Evolutionary conservation across 2,329 filamentous ascomycete species (phyloP).

Genomic region (Fusarium lateritium): DNA sequence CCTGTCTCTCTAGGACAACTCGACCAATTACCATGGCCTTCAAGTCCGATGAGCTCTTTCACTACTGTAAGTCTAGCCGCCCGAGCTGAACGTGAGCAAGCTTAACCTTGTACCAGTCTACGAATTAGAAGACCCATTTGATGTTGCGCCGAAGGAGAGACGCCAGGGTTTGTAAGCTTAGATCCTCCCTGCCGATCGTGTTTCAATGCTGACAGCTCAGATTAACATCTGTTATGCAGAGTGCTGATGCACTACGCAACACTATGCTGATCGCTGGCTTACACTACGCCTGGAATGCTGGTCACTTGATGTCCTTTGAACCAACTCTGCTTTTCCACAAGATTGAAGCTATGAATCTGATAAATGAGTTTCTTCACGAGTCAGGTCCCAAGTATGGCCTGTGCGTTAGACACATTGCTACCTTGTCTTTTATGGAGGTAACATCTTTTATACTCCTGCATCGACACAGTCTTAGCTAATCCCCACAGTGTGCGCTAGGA

Average conservation of each 20-base stretch:
- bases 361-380: constrained; percentile 27
- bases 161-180: constrained; percentile 12
- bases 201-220: constrained; percentile 4
- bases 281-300: constrained; percentile 41
- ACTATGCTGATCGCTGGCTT: constrained; percentile 42
- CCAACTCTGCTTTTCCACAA: constrained; percentile 43
- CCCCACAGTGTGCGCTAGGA: constrained; percentile 34
- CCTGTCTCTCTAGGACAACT: not conserved
- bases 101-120: constrained; percentile 6
- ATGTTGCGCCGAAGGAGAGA: constrained; percentile 11
- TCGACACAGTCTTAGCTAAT: not conserved
- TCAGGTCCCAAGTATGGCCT: not conserved
- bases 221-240: constrained; percentile 22
- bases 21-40: constrained; percentile 40
- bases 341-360: constrained; percentile 32
- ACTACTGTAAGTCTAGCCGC: constrained; percentile 35
- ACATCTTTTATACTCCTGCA: not conserved
- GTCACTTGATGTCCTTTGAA: constrained; percentile 31
- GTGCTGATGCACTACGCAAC: constrained; percentile 35
- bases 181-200: fast-evolving
- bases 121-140: constrained; percentile 8
- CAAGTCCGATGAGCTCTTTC: constrained; percentile 41
- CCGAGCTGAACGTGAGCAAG: too few relatives aligned
- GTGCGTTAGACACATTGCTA: constrained; percentile 39
- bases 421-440: constrained; percentile 41